Conservation (phyloP, 768 basidiomycete species). For the Thelephora ganbajun region DNA sequence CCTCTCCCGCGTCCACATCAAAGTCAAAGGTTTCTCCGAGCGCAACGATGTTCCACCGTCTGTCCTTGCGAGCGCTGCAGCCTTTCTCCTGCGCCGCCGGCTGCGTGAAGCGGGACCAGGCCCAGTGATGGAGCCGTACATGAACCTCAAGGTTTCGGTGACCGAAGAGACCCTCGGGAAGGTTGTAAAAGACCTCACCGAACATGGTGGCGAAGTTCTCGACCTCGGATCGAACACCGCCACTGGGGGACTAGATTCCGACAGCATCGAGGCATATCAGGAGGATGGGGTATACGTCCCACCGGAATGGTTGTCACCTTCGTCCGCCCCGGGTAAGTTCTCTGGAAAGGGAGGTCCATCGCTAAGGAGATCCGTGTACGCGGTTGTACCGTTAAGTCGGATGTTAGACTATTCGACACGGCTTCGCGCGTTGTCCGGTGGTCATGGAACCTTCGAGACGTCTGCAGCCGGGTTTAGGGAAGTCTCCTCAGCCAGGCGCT, state of each 20-base stretch:
- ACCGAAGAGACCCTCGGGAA: conserved; percentile 57
- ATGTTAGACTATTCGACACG: conserved; percentile 74
- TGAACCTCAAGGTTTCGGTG: conserved; percentile 54
- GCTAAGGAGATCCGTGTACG: conserved; percentile 53
- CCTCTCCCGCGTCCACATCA: conserved; percentile 47
- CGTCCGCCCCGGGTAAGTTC: conserved; percentile 22
- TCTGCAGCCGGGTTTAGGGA: conserved; percentile 59
- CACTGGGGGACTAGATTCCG: conserved; percentile 23
- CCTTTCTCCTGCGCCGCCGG: conserved; percentile 46
- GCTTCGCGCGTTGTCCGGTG: conserved; percentile 68
- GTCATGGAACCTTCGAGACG: conserved; percentile 75
- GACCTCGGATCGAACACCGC: conserved; percentile 42
- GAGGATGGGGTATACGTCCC: conserved; percentile 65
- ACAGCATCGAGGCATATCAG: conserved; percentile 29
- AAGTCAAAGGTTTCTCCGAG: conserved; percentile 28
- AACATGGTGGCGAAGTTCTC: conserved; percentile 66
- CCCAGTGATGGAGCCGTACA: conserved; percentile 67
- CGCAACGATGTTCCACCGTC: conserved; percentile 8
- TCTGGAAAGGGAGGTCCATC: conserved; percentile 13
- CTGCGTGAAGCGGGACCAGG: conserved; percentile 54
- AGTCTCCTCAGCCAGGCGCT: conserved; percentile 44
- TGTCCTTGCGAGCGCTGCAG: conserved; percentile 30
- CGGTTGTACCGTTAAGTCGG: conserved; percentile 62
- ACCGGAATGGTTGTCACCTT: conserved; percentile 65
- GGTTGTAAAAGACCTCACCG: conserved; percentile 74